phyloP scores from a whole-genome alignment of 1,284 basidiomycete genomes.

The Moesziomyces sp. region DNA sequence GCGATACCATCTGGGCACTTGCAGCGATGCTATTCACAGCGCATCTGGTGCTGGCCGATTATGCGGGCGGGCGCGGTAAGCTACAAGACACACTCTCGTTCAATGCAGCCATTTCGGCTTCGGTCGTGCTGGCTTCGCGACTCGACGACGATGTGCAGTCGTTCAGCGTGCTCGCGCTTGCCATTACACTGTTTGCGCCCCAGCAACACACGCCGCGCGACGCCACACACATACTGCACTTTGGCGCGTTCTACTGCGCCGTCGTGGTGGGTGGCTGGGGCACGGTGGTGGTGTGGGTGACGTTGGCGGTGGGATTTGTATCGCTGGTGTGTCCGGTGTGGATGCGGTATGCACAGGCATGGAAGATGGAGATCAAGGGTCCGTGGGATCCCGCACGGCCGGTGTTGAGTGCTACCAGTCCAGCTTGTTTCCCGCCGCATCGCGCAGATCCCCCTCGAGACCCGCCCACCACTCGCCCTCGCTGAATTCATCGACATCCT shows the following conservation, averaged over 20 bases:
- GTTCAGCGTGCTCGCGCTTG: constrained; percentile 87
- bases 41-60: constrained; percentile 77
- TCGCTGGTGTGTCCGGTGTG: constrained; percentile 49
- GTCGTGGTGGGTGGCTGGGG: constrained; percentile 1
- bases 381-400: constrained; percentile 59
- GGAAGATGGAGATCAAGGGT: constrained; percentile 56
- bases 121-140: constrained; percentile 91
- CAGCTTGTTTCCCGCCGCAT: constrained; percentile 22
- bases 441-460: constrained; percentile 25
- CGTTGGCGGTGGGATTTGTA: constrained; percentile 30
- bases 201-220: neutral
- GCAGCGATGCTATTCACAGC: constrained; percentile 76
- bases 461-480: constrained; percentile 25
- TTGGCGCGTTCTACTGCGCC: neutral
- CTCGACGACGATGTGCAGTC: constrained; percentile 84
- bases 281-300: constrained; percentile 12
- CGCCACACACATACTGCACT: neutral
- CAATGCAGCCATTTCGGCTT: constrained; percentile 93
- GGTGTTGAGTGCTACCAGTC: constrained; percentile 25
- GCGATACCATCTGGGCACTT: constrained; percentile 95
- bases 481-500: constrained; percentile 12
- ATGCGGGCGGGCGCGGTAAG: constrained; percentile 64
- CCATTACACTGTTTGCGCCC: constrained; percentile 69
- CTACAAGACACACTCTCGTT: constrained; percentile 78
- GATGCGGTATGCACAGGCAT: constrained; percentile 53